Evolutionary conservation across 1,139 yeast genomes (phyloP), one percentile per base, ranked within the genome.

Genomic region (Protomyces pachydermus): DNA sequence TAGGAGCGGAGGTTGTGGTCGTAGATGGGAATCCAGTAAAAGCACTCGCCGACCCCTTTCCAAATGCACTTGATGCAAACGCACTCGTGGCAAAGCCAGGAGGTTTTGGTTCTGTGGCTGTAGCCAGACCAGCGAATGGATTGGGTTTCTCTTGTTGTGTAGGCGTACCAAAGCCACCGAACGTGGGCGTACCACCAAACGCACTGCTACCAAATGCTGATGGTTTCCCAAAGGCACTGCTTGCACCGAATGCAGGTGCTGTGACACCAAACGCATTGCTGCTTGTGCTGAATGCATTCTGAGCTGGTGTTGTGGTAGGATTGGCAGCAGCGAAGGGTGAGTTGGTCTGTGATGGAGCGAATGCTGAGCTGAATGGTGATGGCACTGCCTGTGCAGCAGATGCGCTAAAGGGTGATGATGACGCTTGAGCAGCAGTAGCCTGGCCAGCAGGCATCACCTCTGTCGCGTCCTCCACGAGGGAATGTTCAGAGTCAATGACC

Each of bases 91-190:
- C 2, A 42, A 10, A 18, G 16, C 23, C 48, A n/a, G 48, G 3
- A 18, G 25, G 10, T 18, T 18, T 20, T 4, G 48, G 1, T 3
- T 18, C 48, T 6, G 48, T 10, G 23, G 25, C 10, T n/a, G 25
- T 42, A n/a, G 25, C 48, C 2, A 6, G 1, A 1, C 12, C 12
- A 23, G 25, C 25, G 4, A 28, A 28, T 4, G 32, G 32, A 28
- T 28, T 28, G 32, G 32, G 32, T 28, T 28, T 28, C 8, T 6
- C 32, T 28, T 28, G 32, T 10, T 42, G 48, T 16, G 48, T 10
- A 18, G 42, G 23, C 6, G 54, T n/a, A 46, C 61, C 61, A 54
- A 56, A 56, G 8, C 39, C 54, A 23, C 61, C 61, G 28, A 57
- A 50, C 14, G 37, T 32, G 6, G 58, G 51, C 16, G 58, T 45